Evolutionary conservation across 2,329 filamentous ascomycete genomes (phyloP).

Genomic region (Aspergillus viridinutans): DNA sequence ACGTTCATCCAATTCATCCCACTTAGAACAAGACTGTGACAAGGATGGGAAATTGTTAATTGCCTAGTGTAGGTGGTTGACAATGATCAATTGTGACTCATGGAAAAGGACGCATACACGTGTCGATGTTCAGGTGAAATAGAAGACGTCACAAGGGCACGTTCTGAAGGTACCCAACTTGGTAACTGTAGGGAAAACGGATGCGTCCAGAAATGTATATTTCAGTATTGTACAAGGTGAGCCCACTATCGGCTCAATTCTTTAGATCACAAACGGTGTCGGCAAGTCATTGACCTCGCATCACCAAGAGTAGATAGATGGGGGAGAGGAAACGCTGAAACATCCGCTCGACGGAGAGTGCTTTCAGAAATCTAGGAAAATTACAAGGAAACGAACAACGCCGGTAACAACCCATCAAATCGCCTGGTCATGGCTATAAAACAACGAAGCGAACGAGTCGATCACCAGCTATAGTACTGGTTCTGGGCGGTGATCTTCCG

Average conservation of each 20-base stretch:
- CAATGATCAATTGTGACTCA: not conserved
- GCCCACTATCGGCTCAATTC: conserved; percentile 2
- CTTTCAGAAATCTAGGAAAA: not conserved
- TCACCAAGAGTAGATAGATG: not conserved
- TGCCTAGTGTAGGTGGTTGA: not conserved
- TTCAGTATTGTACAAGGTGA: conserved; percentile 12
- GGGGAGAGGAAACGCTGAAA: not conserved
- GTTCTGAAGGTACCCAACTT: not conserved
- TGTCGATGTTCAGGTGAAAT: not conserved
- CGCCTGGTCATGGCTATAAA: conserved; percentile 1
- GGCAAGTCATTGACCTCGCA: not conserved
- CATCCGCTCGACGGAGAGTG: not conserved
- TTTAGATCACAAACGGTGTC: not conserved
- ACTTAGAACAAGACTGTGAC: not conserved
- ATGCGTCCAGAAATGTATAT: conserved; percentile 4
- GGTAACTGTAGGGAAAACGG: not conserved
- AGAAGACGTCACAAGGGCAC: not conserved
- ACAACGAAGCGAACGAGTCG: conserved; percentile 4
- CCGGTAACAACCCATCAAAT: not conserved
- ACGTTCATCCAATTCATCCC: not conserved
- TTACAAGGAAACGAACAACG: not conserved
- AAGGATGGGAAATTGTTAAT: not conserved
- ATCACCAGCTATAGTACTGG: conserved; percentile 88
- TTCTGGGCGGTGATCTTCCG: conserved; percentile 77
- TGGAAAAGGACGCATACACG: not conserved